Evolutionary conservation across 108 stramenopile genomes (phyloP).

Genomic region (Pseudonitzschia pungens): DNA sequence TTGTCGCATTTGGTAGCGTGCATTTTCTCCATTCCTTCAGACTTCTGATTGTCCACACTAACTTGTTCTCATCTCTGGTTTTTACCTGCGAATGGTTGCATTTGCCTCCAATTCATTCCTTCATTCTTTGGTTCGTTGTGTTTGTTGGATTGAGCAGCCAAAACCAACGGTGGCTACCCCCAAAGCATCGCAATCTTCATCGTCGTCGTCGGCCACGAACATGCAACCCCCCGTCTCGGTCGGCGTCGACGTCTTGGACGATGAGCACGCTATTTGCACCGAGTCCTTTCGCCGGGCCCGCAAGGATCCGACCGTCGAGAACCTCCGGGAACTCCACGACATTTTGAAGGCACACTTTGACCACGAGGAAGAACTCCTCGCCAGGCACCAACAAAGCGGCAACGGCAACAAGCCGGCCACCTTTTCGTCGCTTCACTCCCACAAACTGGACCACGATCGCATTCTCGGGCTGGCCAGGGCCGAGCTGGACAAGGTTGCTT

Average conservation of each 20-base stretch:
- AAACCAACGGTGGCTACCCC: too few species aligned
- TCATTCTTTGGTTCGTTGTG: too few species aligned
- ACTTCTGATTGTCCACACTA: too few species aligned
- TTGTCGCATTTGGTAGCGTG: too few species aligned
- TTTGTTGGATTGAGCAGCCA: too few species aligned
- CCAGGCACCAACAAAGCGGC: background rate
- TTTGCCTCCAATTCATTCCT: too few species aligned
- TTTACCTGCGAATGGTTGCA: too few species aligned
- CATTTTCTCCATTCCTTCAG: too few species aligned
- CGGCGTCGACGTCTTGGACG: slow-evolving; percentile 46
- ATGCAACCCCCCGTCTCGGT: slow-evolving; percentile 35
- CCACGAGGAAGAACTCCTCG: slow-evolving; percentile 45
- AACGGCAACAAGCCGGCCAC: background rate
- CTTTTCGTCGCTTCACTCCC: slow-evolving; percentile 19
- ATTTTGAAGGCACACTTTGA: slow-evolving; percentile 40
- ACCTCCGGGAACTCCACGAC: slow-evolving; percentile 20
- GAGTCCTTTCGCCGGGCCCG: slow-evolving; percentile 26
- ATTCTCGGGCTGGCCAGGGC: slow-evolving; percentile 2
- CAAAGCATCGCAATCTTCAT: too few species aligned
- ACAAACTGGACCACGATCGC: slow-evolving; percentile 17
- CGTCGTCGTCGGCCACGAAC: slow-evolving; percentile 3
- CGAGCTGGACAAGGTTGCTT: background rate
- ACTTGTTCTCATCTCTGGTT: too few species aligned
- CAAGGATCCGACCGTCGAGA: slow-evolving; percentile 12
- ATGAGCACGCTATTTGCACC: slow-evolving; percentile 45